Evolutionary conservation across 148 eudicot species (phyloP), one percentile per base, ranked within the genome.

Genomic region (Tetragonia tetragonoides): DNA sequence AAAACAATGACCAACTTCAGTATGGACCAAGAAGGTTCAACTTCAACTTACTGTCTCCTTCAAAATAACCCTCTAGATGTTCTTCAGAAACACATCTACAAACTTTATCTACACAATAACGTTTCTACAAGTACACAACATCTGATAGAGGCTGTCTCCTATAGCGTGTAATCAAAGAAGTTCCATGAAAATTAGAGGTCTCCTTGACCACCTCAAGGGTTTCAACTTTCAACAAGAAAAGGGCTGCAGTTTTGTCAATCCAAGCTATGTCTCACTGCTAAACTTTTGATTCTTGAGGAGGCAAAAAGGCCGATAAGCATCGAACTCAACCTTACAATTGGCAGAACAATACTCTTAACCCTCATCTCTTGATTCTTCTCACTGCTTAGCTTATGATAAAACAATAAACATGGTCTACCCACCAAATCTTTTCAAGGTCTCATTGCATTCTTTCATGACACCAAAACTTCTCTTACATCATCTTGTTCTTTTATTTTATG

Each of bases 401-500:
- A 44, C 47, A 44, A 44, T 44, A 44, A 44, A 44, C 47, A 44
- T 44, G 1, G 47, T 44, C 47, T 28, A 28, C 34, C 0, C 34
- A 28, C 34, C 34, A 28, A 0, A 28, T 28, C 34, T 28, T 46
- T 53, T 51, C 24, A 75, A 24, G 6, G 2, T 75, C 64, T 49
- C 75, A 62, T 5, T 15, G 75, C 56, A 76, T 54, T 34, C 49
- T 41, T 34, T 49, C 57, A 74, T 18, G 20, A 42, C 34, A 53
- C 39, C 54, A 57, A 57, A 41, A 17, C 23, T n/a, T 41, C 37
- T 37, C 28, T 54, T n/a, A 23, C 75, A 68, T 23, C 5, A 47
- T 80, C 51, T 60, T 59, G 47, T 47, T 80, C 54, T 14, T 69
- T 64, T 75, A 61, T 59, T 66, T 9, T 66, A 63, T 62, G 63